Evolutionary conservation across 345 rosid genomes (phyloP), one percentile per base, ranked within the genome.

Genomic region (Psidium guajava): DNA sequence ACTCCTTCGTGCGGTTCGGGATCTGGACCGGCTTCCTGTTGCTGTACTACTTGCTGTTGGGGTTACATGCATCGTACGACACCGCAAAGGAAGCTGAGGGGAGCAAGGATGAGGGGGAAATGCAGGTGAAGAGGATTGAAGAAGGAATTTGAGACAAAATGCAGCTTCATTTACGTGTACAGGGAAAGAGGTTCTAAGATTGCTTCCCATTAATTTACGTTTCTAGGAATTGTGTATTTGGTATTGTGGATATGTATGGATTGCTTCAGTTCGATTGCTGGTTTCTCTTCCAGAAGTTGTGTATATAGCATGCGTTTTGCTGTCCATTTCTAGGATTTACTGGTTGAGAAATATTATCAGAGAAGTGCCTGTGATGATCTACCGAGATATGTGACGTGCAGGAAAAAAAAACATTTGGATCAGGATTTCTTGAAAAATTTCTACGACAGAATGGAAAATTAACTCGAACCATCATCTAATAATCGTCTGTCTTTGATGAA

Each of bases 1-100:
- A 87, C 0, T 94, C 99, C 2, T 95, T 90, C 36, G 53, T 56
- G n/a, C 93, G 98, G 87, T 96, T 96, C 82, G 95, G 95, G 13
- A 25, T 92, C 3, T 96, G 98, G 96, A 96, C 96, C 6, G 85
- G 2, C 40, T 0, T 91, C 36, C 87, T 96, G 69, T 49, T 96
- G 85, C 80, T 94, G 25, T 96, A 96, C 87, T 96, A 95, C 84
- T 53, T 95, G 54, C 87, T 96, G 22, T 77, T 96, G 18, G 98
- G 98, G 47, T 86, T 95, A 58, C 98, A 95, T 83, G 94, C 98
- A 7, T 87, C 94, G 0, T 90, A 94, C 61, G 98, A 95, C 88
- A 87, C 94, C 2, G 95, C 96, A 0, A 91, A 90, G 86, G 92
- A 84, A 14, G 42, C 86, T 32, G 47, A 3, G 47, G 77, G 32